These are phyloP conservation scores for Suillus subluteus DNA, from an alignment of 768 basidiomycete genomes.

Conservation along the genomic window DNA sequence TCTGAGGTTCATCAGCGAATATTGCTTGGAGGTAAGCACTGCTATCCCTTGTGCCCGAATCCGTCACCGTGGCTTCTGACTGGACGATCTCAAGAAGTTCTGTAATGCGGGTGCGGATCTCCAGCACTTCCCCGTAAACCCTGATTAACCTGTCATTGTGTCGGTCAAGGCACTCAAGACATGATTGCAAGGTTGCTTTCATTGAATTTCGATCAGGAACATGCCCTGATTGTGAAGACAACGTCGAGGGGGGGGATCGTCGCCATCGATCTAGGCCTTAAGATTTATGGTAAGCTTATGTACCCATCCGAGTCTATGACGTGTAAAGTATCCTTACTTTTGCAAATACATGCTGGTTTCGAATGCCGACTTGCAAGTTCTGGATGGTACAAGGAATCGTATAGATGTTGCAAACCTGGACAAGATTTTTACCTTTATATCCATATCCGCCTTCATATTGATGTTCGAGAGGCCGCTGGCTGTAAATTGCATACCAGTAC, in stretches of 20 bases:
- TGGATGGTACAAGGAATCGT: no score
- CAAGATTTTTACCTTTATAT: no score
- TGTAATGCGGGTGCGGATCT: not conserved
- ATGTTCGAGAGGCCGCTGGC: no score
- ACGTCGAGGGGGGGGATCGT: not conserved
- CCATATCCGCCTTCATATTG: no score
- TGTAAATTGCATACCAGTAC: no score
- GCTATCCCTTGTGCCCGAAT: not conserved
- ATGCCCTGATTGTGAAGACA: not conserved
- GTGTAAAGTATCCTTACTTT: not conserved
- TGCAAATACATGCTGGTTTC: not conserved
- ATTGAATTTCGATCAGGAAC: not conserved
- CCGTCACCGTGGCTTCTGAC: not conserved
- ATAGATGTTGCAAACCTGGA: no score
- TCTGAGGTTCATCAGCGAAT: not conserved
- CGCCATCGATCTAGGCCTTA: not conserved
- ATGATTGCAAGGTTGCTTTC: not conserved
- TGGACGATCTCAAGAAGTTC: not conserved
- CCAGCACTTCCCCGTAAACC: not conserved
- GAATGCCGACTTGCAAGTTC: no score
- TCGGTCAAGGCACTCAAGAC: not conserved
- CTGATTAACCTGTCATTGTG: not conserved
- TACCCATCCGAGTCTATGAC: not conserved
- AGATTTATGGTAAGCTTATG: not conserved
- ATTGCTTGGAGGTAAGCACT: not conserved